Evolutionary conservation across 225 moss, liverwort and hornwort genomes (phyloP).

Genomic region (Straminergon stramineum): DNA sequence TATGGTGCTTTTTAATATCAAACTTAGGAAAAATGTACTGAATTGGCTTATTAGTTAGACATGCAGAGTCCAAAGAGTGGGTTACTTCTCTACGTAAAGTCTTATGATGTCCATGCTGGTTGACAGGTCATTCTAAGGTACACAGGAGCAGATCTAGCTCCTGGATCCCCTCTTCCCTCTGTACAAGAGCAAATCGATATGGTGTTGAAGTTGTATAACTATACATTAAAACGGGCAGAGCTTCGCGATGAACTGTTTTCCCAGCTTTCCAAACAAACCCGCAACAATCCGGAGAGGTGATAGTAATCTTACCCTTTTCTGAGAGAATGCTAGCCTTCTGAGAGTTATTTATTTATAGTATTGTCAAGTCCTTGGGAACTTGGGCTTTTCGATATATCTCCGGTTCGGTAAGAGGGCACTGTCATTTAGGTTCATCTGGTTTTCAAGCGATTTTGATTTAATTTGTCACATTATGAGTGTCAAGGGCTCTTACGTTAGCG

Average conservation of each 20-base stretch:
- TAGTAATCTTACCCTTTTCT: neutral
- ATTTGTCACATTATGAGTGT: neutral
- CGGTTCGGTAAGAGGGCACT: neutral
- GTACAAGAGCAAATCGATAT: slow-evolving; percentile 84
- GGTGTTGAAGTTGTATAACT: slow-evolving; percentile 82
- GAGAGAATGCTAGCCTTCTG: neutral
- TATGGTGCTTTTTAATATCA: neutral
- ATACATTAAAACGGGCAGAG: slow-evolving; percentile 80
- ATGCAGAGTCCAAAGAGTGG: neutral
- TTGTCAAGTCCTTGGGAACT: neutral
- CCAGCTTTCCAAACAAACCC: slow-evolving; percentile 82
- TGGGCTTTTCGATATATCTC: neutral
- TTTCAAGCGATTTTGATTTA: neutral
- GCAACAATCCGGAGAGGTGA: slow-evolving; percentile 83
- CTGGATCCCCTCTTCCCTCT: slow-evolving; percentile 46
- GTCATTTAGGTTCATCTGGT: neutral
- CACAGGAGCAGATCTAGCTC: slow-evolving; percentile 59
- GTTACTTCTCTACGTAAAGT: neutral
- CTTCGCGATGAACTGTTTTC: slow-evolving; percentile 93
- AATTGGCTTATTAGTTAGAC: neutral
- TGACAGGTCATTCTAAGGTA: slow-evolving; percentile 73
- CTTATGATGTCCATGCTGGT: neutral
- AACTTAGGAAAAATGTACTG: neutral
- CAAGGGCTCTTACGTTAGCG: neutral
- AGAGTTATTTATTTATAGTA: neutral